These are phyloP conservation scores for Ceratocystis albifundus DNA, from an alignment of 2,329 filamentous ascomycete genomes.

Conservation along the genomic window DNA sequence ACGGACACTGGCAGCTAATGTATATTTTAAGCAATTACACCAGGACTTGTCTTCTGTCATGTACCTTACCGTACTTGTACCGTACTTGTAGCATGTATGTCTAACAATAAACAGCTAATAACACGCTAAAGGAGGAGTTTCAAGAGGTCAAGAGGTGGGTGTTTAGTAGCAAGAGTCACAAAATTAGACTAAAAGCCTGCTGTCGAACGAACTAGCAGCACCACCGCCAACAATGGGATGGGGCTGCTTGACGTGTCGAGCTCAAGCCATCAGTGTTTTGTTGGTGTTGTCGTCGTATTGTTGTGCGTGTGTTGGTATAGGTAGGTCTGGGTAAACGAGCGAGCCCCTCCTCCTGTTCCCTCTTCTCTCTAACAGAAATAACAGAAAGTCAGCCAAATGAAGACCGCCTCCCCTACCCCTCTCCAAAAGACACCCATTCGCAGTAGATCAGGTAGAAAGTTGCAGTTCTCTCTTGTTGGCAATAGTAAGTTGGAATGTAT, in stretches of 20 bases:
- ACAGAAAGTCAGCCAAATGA: neutral
- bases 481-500: neutral
- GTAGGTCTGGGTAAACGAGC: neutral
- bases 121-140: neutral
- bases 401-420: neutral
- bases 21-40: neutral
- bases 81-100: neutral
- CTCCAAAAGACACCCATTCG: neutral
- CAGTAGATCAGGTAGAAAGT: neutral
- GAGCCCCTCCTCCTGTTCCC: neutral
- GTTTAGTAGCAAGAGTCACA: neutral
- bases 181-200: too few species aligned
- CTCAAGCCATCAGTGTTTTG: neutral
- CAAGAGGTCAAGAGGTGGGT: neutral
- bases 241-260: neutral
- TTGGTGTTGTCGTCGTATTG: too few species aligned
- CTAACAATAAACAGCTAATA: neutral
- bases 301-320: neutral
- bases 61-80: neutral
- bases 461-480: neutral
- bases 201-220: too few species aligned
- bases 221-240: neutral
- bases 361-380: neutral
- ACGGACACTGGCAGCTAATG: neutral
- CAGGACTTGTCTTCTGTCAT: neutral